phyloP scores from a whole-genome alignment of 108 stramenopile genomes.

The Skeletonema menzelii region DNA sequence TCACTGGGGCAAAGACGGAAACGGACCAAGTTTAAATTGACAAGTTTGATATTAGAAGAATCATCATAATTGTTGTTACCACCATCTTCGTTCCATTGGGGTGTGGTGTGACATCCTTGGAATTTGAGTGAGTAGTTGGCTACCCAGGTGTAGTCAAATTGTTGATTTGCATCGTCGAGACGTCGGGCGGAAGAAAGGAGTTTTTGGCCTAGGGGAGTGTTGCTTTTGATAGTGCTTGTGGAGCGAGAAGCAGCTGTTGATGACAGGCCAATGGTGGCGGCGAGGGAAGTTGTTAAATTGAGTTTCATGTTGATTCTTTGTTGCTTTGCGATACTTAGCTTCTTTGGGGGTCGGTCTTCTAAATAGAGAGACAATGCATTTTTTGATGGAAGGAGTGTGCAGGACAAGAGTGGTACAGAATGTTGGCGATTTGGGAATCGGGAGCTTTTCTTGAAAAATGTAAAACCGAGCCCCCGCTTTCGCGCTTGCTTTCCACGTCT shows the following conservation, averaged over 20 bases:
- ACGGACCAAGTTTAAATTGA: slow-evolving; percentile 73
- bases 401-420: no score
- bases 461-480: no score
- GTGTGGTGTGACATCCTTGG: slow-evolving; percentile 86
- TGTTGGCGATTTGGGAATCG: background rate
- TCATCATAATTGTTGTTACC: slow-evolving; percentile 56
- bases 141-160: slow-evolving; percentile 52
- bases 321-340: no score
- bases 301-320: slow-evolving; percentile 18
- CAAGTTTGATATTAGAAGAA: slow-evolving; percentile 40
- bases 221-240: slow-evolving; percentile 49
- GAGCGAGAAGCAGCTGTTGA: slow-evolving; percentile 11
- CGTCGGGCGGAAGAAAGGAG: slow-evolving; percentile 67
- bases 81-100: slow-evolving; percentile 70
- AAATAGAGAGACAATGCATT: no score
- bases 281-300: slow-evolving; percentile 1
- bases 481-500: no score
- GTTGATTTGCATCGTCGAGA: slow-evolving; percentile 39
- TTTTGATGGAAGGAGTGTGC: no score
- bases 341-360: no score
- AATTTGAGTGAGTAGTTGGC: slow-evolving; percentile 53
- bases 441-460: no score
- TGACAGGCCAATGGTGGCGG: slow-evolving; percentile 12
- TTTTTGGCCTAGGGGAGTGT: slow-evolving; percentile 50
- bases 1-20: slow-evolving; percentile 81